Conservation (phyloP, 1,284 basidiomycete species). For the Xerocomus amazonicus region DNA sequence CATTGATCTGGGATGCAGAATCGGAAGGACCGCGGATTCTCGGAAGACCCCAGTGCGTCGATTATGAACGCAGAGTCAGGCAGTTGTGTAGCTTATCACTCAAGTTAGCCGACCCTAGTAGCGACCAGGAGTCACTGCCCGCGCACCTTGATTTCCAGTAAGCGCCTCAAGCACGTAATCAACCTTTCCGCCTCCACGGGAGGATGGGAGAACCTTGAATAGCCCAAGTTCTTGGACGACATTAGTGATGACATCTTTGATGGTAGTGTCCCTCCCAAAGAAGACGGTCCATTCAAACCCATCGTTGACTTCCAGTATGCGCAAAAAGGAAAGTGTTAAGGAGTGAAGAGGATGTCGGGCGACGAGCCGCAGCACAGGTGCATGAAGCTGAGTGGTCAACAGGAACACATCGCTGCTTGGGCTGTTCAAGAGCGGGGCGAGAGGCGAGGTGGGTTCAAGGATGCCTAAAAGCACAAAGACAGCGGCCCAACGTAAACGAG, state of each 20-base stretch:
- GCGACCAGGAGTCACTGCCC: not conserved
- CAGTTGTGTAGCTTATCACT: constrained; percentile 14
- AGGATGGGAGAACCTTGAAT: constrained; percentile 53
- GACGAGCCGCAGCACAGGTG: constrained; percentile 65
- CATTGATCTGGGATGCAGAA: constrained; percentile 76
- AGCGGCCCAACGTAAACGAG: constrained; percentile 8
- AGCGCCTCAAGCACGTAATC: constrained; percentile 59
- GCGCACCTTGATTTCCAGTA: constrained; percentile 18
- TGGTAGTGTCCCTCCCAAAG: constrained; percentile 52
- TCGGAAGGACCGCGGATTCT: constrained; percentile 40
- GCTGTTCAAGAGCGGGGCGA: constrained; percentile 52
- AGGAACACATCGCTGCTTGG: constrained; percentile 48
- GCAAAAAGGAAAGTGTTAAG: constrained; percentile 55
- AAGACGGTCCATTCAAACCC: constrained; percentile 64
- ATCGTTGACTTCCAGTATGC: constrained; percentile 78
- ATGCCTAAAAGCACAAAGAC: constrained; percentile 42
- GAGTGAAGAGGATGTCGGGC: constrained; percentile 63
- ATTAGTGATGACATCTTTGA: constrained; percentile 49
- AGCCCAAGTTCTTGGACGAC: constrained; percentile 69
- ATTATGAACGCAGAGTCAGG: constrained; percentile 30
- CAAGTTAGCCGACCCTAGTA: not conserved
- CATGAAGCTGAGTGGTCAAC: constrained; percentile 66
- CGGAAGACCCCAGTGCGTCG: constrained; percentile 27
- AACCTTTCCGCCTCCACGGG: constrained; percentile 53
- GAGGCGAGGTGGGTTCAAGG: constrained; percentile 41